Evolutionary conservation across 2,329 filamentous ascomycete genomes (phyloP).

Genomic region (Sarocladiaceae sp.): DNA sequence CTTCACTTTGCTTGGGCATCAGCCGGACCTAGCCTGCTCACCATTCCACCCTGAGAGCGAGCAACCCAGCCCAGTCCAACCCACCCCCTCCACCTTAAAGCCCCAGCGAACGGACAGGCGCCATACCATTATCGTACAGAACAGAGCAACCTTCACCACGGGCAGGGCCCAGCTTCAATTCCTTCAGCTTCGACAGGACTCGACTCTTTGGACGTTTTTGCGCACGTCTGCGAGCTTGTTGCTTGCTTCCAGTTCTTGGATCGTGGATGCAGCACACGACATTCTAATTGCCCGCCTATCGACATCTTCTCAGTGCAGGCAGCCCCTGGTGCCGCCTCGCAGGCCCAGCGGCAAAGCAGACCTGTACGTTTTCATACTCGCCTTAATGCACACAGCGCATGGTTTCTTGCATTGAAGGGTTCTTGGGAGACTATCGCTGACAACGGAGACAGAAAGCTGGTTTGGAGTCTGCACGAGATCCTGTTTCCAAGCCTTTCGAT

Average conservation of each 20-base stretch:
- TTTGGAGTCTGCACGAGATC: neutral
- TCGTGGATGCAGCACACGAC: neutral
- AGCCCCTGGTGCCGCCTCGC: neutral
- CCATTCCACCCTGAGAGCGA: conserved; percentile 1
- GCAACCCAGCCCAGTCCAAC: neutral
- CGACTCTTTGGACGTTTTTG: neutral
- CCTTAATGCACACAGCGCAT: neutral
- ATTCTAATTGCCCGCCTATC: neutral
- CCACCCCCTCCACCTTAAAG: conserved; percentile 6
- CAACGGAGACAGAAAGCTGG: neutral
- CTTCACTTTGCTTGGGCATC: conserved; percentile 1
- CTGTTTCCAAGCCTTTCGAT: neutral
- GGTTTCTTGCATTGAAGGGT: neutral
- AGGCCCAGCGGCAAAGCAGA: neutral
- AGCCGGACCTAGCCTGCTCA: neutral
- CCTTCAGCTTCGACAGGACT: conserved; percentile 1
- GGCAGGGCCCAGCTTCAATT: conserved; percentile 9
- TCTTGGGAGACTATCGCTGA: neutral
- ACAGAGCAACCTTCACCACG: conserved; percentile 6
- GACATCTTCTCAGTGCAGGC: neutral
- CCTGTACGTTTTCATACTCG: neutral
- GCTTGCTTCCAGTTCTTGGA: neutral
- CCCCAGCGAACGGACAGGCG: conserved; percentile 1
- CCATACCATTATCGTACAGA: conserved; percentile 1
- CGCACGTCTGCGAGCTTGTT: neutral